phyloP scores from a whole-genome alignment of 495 filamentous ascomycete genomes.

The Letharia columbiana region DNA sequence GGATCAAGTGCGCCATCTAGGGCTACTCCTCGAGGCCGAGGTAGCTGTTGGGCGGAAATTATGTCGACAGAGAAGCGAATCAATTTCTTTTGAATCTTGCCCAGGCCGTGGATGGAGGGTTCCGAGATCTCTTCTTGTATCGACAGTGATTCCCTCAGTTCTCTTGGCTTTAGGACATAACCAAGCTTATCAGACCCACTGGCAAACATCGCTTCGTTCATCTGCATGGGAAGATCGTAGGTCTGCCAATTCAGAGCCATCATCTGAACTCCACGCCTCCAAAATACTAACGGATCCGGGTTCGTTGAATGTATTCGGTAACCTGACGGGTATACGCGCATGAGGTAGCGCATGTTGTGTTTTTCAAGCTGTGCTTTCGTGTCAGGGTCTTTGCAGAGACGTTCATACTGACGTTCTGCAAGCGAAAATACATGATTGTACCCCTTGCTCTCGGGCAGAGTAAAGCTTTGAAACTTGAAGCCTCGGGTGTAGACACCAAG shows the following conservation, averaged over 20 bases:
- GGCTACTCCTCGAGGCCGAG: conserved; percentile 62
- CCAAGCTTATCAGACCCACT: conserved; percentile 78
- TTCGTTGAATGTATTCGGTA: conserved; percentile 78
- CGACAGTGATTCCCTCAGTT: conserved; percentile 52
- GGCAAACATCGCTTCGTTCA: conserved; percentile 98
- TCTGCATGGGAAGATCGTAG: conserved; percentile 85
- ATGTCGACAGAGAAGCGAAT: conserved; percentile 79
- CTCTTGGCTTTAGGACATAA: conserved; percentile 86
- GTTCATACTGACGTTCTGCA: conserved; percentile 73
- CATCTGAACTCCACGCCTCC: conserved; percentile 95
- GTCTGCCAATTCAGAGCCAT: conserved; percentile 97
- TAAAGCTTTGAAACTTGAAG: conserved; percentile 73
- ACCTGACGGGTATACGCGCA: conserved; percentile 83
- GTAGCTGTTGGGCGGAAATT: conserved; percentile 90
- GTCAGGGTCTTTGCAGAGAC: conserved; percentile 60
- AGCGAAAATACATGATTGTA: conserved; percentile 94
- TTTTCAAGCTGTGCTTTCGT: conserved; percentile 66
- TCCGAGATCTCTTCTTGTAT: conserved; percentile 26
- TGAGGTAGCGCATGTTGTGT: conserved; percentile 86
- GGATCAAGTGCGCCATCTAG: conserved; percentile 73
- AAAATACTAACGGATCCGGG: conserved; percentile 84
- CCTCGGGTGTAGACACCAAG: conserved; percentile 85
- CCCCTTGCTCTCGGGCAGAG: conserved; percentile 63
- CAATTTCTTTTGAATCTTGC: conserved; percentile 61
- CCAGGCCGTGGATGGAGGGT: conserved; percentile 28